Evolutionary conservation across 331 rosid genomes (phyloP).

Genomic region (Spiraea crenata): DNA sequence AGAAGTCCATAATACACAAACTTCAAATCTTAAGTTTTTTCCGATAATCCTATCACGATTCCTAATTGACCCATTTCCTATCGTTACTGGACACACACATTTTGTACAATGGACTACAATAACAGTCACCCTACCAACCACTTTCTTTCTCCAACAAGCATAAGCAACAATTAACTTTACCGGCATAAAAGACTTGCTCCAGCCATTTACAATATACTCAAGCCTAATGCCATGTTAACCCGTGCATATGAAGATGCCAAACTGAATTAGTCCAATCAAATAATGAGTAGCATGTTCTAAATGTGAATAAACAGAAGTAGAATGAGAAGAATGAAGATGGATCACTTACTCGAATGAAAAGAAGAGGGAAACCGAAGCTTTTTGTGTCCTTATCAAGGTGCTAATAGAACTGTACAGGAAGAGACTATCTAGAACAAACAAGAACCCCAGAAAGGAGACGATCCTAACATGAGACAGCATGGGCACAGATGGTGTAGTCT

Average conservation of each 20-base stretch:
- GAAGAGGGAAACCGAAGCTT: conserved; percentile 90
- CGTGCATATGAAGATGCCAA: neutral
- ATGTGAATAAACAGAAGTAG: neutral
- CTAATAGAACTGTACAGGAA: conserved; percentile 63
- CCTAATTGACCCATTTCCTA: neutral
- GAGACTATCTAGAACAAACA: conserved; percentile 70
- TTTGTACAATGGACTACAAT: neutral
- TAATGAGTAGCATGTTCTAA: neutral
- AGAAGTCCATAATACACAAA: neutral
- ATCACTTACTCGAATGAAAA: conserved; percentile 85
- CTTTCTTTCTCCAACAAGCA: conserved; percentile 4
- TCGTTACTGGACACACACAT: neutral
- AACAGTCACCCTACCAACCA: conserved; percentile 6
- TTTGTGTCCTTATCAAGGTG: conserved; percentile 58
- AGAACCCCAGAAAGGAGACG: conserved; percentile 91
- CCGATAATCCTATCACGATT: conserved; percentile 1
- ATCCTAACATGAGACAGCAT: conserved; percentile 78
- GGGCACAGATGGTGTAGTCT: conserved; percentile 90
- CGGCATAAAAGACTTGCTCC: neutral
- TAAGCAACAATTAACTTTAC: neutral
- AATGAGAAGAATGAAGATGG: conserved; percentile 17
- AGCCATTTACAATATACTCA: conserved; percentile 7
- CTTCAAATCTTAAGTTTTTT: neutral
- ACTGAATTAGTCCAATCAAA: neutral
- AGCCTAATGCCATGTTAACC: neutral